Evolutionary conservation across 768 basidiomycete species (phyloP), one percentile per base, ranked within the genome.

Genomic region (Amanita inopinata): DNA sequence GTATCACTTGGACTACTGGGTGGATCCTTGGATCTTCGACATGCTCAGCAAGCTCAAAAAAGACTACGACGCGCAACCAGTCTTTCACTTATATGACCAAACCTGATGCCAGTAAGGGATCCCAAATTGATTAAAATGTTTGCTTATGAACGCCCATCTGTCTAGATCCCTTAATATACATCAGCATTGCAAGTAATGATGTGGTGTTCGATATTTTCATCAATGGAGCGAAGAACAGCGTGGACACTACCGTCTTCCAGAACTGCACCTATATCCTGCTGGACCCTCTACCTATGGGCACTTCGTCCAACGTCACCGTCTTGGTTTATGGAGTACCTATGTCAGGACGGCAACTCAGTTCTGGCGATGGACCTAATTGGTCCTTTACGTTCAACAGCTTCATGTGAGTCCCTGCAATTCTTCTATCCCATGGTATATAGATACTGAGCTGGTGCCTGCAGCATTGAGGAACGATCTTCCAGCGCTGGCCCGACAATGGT

Each of bases 261-360:
- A 36, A 36, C 33, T 43, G 42, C 42, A 36, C 33, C 12, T 43
- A 36, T 20, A 18, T 33, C 18, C 33, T 11, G n/a, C 11, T 43
- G 17, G 42, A 18, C 9, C 14, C 34, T 11, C 8, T 30, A 18
- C 15, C 5, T 8, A 18, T n/a, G 14, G 33, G 33, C 33, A 6
- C 18, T 5, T 22, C 12, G 8, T 17, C 17, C 23, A 43, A 34
- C 23, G 12, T 43, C 27, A 43, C 42, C n/a, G 19, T 43, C 9
- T 25, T 22, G 8, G 34, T 43, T 2, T 19, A 35, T 28, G 42
- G 42, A 6, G 33, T 14, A 14, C 25, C 24, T n/a, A 27, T 28
- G 25, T 27, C 23, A 28, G 27, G 42, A n/a, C 19, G 42, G 11
- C 33, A 43, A 12, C 1, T 28, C 14, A 34, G 33, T 9, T 33